Base-by-base conservation (phyloP, 495 filamentous ascomycete species). In the Penicillium nucicola region DNA sequence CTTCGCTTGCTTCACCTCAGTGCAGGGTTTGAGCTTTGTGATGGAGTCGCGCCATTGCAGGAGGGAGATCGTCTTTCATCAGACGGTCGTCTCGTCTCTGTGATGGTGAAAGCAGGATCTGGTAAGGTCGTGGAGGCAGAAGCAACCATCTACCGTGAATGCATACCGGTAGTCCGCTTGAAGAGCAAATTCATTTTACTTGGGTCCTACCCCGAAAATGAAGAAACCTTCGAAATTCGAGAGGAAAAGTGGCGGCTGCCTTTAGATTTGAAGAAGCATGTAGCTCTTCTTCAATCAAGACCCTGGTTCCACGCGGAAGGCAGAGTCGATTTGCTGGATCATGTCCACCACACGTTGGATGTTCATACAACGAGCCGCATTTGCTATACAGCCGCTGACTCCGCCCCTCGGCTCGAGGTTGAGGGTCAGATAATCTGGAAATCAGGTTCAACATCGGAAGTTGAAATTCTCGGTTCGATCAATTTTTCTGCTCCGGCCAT, bases 1-100 rank as follows among this genome's bases (percentile, higher is more conserved):
- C 58, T 72, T 6, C 56, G 56, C 13, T 52, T 72, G 17, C 62
- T 72, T 1, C 69, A 72, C 39, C 54, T 45, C 3, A 65, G 67
- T 2, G 69, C 67, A 36, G 45, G 42, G 14, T 66, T 64, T 39
- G 52, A 59, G 28, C 66, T 60, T 38, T 40, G 42, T n/a, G 13
- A 31, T 6, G 61, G 45, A 22, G 55, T 52, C 11, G 17, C 20
- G 0, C 57, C 66, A 0, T 45, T 72, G 2, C 60, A 45, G 8
- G 15, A 68, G 2, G 66, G 66, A 9, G 65, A 70, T 37, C 57
- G 25, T 20, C 45, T 70, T 3, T 33, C 14, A 4, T 60, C 65
- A 5, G 34, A 35, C 11, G 51, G 67, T 31, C 53, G 55, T 33
- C 50, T 57, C 12, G 39, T 67, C 1, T 48, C 43, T 20, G 45